Base-by-base conservation (phyloP, 2,329 filamentous ascomycete species). In the Fusarium chaquense region DNA sequence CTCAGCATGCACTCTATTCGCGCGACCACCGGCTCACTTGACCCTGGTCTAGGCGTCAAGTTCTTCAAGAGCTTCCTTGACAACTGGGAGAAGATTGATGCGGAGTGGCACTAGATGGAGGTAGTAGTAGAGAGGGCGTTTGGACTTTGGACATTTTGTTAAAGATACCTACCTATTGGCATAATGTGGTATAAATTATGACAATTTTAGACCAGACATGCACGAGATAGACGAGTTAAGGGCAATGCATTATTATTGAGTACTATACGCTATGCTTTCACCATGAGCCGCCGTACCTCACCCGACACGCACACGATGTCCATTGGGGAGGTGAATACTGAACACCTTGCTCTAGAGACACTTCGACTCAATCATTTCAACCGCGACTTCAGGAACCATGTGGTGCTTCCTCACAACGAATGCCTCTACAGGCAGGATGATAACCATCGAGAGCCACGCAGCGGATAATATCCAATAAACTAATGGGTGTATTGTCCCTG, bases 1-100 rank as follows among this genome's bases (percentile, higher is more conserved):
- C 81, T 98, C 73, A 95, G 91, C 76, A 98, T 98, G 95, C 95
- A 98, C 80, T 93, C 89, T 54, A 92, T 98, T 71, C 87, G 95
- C 28, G 95, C 95, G 0, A 97, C 94, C 0, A 97, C 93, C 0
- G 95, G 95, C 4, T 87, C 88, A 38, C 79, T 94, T 69, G 95
- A 98, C 76, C 95, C 95, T 0, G 95, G 95, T 0, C 82, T 98
- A 70, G 95, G 94, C 6, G 92, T 96, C 20, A 90, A 93, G 81
- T 88, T 94, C 71, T 98, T 97, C 83, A 92, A 93, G 84, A 94
- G 91, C 3, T 97, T 97, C 79, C 87, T 97, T 72, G 93, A 97
- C 74, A 83, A 90, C 67, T 98, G 91, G 84, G 93, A 97, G 83
- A 85, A 87, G 75, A 90, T 98, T 43, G 94, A 98, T 80, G 85